Base-by-base conservation (phyloP, 805 yeast genomes). In the Cyberlindnera galapagoensis region DNA sequence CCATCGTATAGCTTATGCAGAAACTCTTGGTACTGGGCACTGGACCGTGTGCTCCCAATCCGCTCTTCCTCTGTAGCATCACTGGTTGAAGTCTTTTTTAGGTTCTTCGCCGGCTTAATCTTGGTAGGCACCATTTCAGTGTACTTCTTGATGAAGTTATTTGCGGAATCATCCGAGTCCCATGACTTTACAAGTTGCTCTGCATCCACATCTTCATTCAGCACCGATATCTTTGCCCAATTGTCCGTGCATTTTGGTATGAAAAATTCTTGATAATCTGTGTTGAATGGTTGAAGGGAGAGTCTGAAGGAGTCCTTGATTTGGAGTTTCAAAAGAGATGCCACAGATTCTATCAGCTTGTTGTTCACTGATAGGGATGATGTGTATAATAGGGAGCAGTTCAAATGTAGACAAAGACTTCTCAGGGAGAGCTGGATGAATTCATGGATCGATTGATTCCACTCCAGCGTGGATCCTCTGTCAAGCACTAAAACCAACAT, bases 171-270 rank as follows among this genome's bases (percentile, higher is more conserved):
- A 38, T 28, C 51, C 47, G 13, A 59, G 47, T 15, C 54, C 47
- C 25, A 65, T 44, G 21, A 22, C 10, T 20, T 12, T 1, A 35
- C n/a, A 4, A 31, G 29, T 18, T 33, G 28, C n/a, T 44, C 46
- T 12, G 56, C 51, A n/a, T 59, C 53, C 13, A 63, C 54, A 0
- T 32, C 26, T 5, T 59, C 68, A 32, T 56, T 50, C 14, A 67
- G 30, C 0, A 65, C 54, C 21, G 56, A 45, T 18, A 79, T 75
- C 42, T 74, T 68, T 14, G 62, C 61, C 62, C 67, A 59, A 4
- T 76, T 54, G 40, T 79, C 86, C 57, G 67, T 59, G 0, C 71
- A 75, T 6, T 38, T 35, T 0, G 80, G 78, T 3, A 76, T 60
- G 14, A 53, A 40, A 19, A 63, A 44, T 18, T 55, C 50, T 6